Base-by-base conservation (phyloP, 1,284 basidiomycete genomes). In the Vanrija sp. region DNA sequence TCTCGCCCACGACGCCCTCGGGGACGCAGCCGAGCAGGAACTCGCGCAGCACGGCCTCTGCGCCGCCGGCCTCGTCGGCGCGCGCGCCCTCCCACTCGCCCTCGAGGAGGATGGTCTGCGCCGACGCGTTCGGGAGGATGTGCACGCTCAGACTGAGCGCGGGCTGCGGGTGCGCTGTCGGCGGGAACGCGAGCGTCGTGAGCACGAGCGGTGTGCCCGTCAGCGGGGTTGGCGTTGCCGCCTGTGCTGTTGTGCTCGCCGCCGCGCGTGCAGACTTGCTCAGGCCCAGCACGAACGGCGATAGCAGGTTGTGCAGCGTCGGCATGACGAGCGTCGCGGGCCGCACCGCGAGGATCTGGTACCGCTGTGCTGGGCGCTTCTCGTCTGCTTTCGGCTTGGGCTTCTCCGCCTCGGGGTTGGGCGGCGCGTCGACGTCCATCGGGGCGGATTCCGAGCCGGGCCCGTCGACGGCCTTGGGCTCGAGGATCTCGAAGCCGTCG, bases 221-320 rank as follows among this genome's bases (percentile, higher is more conserved):
- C 38, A 75, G 47, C 12, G 68, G 59, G 3, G 72, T 71, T 1
- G 72, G 71, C 0, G 58, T 57, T 5, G 65, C 54, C 10, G 61
- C 50, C 28, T 68, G 65, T 3, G 67, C 64, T 2, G 72, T 73
- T 5, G 64, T 67, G 6, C 60, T 62, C 18, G 72, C 69, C 12
- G 68, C 69, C 3, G 69, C 66, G 45, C 69, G 61, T 16, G 71
- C 70, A 6, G 62, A 51, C 60, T 75, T 75, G 16, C 64, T 66
- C 46, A 72, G 54, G 28, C 73, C 73, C 40, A 75, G 60, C 2
- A 72, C 72, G 46, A 75, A 71, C 6, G 68, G 68, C 44, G 62
- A 70, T 9, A 72, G 57, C 15, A 75, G 61, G 38, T 68, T 66
- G 28, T 72, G 69, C n/a, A 74, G 55, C 34, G 72, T 58, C 3